phyloP scores from a whole-genome alignment of 2,329 filamentous ascomycete genomes.

The Nothophaeocryptopus gaeumannii region DNA sequence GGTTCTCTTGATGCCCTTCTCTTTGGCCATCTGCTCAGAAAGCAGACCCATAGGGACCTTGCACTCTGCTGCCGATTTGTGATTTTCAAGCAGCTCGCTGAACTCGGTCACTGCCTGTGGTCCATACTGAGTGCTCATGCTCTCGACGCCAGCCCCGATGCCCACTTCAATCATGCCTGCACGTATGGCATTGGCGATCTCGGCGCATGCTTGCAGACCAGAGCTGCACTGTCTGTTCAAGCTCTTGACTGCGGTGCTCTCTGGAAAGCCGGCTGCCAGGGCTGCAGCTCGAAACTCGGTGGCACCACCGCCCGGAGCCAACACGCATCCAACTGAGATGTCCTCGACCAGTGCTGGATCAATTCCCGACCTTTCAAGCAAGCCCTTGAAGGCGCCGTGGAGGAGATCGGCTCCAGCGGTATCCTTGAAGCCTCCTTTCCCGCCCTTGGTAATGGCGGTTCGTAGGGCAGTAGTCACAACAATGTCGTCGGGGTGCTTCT shows the following conservation, averaged over 20 bases:
- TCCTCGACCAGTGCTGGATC: conserved; percentile 87
- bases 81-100: conserved; percentile 78
- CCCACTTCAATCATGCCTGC: conserved; percentile 93
- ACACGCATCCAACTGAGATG: conserved; percentile 84
- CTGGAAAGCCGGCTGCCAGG: conserved; percentile 86
- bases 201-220: conserved; percentile 86
- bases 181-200: conserved; percentile 90
- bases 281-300: conserved; percentile 95
- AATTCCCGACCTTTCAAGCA: conserved; percentile 82
- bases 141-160: conserved; percentile 92
- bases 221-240: conserved; percentile 94
- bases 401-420: conserved; percentile 85
- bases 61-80: conserved; percentile 86
- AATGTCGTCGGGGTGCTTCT: conserved; percentile 64
- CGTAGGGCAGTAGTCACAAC: conserved; percentile 91
- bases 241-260: conserved; percentile 76
- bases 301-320: conserved; percentile 88
- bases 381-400: conserved; percentile 73
- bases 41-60: conserved; percentile 95
- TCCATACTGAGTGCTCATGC: conserved; percentile 91
- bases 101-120: conserved; percentile 88
- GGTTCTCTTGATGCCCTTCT: conserved; percentile 67
- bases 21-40: conserved; percentile 92
- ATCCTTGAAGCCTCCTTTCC: conserved; percentile 94
- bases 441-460: conserved; percentile 87